These are phyloP conservation scores for Rhizophora mangle DNA, from an alignment of 345 rosid species.

Conservation along the genomic window DNA sequence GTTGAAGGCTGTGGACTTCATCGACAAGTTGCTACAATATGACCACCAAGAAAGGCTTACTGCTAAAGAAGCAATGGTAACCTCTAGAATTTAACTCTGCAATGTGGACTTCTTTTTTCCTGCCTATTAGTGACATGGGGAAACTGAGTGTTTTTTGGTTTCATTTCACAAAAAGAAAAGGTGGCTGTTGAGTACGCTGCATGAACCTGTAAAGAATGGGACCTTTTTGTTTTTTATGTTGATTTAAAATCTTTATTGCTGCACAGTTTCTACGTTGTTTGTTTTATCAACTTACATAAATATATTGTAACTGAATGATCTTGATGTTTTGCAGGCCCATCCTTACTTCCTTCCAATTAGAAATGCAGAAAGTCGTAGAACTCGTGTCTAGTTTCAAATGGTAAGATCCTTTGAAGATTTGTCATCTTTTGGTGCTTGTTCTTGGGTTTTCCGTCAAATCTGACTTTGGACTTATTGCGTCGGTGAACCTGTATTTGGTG, in stretches of 20 bases:
- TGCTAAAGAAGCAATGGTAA: constrained; percentile 97
- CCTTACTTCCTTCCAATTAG: constrained; percentile 82
- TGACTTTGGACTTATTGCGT: constrained; percentile 9
- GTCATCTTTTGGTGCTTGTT: constrained; percentile 8
- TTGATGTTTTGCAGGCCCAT: constrained; percentile 59
- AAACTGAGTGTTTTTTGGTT: too few species aligned
- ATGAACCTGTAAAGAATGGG: background rate
- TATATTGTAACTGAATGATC: background rate
- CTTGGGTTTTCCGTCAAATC: constrained; percentile 14
- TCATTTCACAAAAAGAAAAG: too few species aligned
- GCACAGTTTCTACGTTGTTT: background rate
- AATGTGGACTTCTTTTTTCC: background rate
- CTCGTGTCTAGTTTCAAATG: constrained; percentile 35
- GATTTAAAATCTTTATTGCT: background rate
- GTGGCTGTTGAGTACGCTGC: background rate
- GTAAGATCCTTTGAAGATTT: constrained; percentile 18
- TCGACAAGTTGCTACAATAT: constrained; percentile 90
- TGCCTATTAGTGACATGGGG: background rate
- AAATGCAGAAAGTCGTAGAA: constrained; percentile 86
- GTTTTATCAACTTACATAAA: background rate
- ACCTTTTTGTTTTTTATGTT: background rate
- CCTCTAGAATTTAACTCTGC: background rate
- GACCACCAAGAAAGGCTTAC: constrained; percentile 98
- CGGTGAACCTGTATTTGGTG: constrained; percentile 12
- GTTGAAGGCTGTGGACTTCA: constrained; percentile 83